phyloP scores from a whole-genome alignment of 2,329 filamentous ascomycete genomes.

The Neurospora sp. region DNA sequence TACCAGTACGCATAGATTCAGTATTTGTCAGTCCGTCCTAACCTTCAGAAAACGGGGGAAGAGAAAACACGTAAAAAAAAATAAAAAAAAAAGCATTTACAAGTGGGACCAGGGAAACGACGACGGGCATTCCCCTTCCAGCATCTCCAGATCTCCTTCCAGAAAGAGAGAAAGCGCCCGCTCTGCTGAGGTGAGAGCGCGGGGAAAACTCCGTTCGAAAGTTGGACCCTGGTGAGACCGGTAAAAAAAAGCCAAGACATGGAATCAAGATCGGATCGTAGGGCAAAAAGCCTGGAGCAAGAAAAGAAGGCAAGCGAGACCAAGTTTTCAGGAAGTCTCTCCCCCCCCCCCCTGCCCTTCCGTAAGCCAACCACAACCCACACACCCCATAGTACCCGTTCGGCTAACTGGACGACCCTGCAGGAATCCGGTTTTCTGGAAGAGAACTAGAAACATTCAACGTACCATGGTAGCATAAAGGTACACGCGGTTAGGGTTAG shows the following conservation, averaged over 20 bases:
- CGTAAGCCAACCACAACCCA: not conserved
- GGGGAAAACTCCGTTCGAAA: not conserved
- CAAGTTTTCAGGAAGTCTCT: not conserved
- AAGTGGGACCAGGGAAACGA: not conserved
- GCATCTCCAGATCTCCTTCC: not conserved
- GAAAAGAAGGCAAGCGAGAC: not conserved
- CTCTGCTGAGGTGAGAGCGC: not conserved
- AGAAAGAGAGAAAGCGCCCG: not conserved
- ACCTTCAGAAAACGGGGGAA: not conserved
- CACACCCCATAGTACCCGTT: no score
- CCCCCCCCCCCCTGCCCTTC: not conserved
- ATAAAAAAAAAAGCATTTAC: not conserved
- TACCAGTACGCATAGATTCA: not conserved
- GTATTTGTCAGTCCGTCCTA: not conserved
- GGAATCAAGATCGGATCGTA: not conserved
- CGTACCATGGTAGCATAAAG: no score
- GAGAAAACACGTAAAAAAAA: not conserved
- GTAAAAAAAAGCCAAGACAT: not conserved
- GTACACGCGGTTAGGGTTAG: no score
- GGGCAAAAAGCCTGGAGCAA: not conserved
- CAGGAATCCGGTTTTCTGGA: no score
- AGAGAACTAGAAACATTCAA: not conserved
- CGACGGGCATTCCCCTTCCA: not conserved
- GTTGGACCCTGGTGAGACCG: not conserved
- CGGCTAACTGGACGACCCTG: no score